phyloP scores from a whole-genome alignment of 805 yeast genomes.

The Cyberlindnera galapagoensis region DNA sequence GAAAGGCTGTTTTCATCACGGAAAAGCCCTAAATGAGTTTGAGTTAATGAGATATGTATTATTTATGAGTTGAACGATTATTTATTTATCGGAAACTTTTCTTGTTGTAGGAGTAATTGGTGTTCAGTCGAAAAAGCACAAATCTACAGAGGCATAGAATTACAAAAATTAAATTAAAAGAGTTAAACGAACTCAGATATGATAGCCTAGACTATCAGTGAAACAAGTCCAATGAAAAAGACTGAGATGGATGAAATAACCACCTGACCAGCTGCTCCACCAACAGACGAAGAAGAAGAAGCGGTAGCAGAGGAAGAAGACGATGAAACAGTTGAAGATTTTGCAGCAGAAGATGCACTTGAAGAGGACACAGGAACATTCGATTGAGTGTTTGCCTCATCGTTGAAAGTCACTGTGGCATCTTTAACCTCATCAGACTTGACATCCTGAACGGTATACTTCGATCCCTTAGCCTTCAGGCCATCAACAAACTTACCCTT shows the following conservation, averaged over 20 bases:
- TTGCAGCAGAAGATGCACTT: conserved; percentile 15
- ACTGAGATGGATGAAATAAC: neutral
- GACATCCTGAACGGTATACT: conserved; percentile 33
- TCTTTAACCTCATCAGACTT: conserved; percentile 27
- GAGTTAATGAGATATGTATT: neutral
- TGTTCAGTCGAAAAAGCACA: too few species aligned
- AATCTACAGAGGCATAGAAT: too few species aligned
- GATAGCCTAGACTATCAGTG: too few species aligned
- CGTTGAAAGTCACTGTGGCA: conserved; percentile 32
- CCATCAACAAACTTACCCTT: conserved; percentile 38
- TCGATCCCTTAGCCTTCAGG: conserved; percentile 30
- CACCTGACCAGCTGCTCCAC: conserved; percentile 6
- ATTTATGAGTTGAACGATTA: too few species aligned
- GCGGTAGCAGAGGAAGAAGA: conserved; percentile 13
- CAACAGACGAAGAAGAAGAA: conserved; percentile 4
- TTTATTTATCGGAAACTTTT: neutral
- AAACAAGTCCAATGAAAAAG: conserved; percentile 4
- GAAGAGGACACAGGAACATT: conserved; percentile 21
- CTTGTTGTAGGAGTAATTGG: too few species aligned
- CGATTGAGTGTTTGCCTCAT: conserved; percentile 31
- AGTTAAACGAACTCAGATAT: too few species aligned
- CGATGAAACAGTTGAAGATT: conserved; percentile 16
- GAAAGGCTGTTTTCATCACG: conserved; percentile 34
- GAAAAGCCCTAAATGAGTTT: too few species aligned
- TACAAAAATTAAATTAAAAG: too few species aligned